Evolutionary conservation across 2,329 filamentous ascomycete species (phyloP), one percentile per base, ranked within the genome.

Genomic region (Akanthomyces muscarius): DNA sequence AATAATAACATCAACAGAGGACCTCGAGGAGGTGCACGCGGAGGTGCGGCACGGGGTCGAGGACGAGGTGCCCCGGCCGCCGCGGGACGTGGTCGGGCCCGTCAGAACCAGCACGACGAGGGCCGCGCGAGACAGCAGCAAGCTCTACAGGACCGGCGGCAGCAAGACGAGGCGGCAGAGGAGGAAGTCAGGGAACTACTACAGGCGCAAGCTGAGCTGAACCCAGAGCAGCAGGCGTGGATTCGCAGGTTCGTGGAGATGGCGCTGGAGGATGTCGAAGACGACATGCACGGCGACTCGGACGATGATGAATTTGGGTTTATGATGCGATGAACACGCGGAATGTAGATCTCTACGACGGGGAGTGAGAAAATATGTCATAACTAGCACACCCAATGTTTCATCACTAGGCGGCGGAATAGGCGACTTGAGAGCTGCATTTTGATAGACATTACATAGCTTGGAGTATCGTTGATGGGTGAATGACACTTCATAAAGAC

Each of bases 201-300:
- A 42, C 53, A 6, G 8, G 25, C 21, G 16, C 64, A 60, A 10
- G 74, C 68, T 44, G 76, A 71, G 58, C 72, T 84, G 57, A 75
- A 83, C 66, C 74, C 77, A n/a, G 72, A 70, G 23, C 78, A 84
- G 63, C 77, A 77, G 65, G 81, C 79, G 41, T 85, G 83, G 83
- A 74, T 85, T 51, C 77, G 81, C 54, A 77, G 78, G 61, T 85
- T 85, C 69, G 81, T 85, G 55, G 78, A 79, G 70, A 77, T 83
- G 67, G 83, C 83, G 4, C 74, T 85, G 60, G 74, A 80, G 41
- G 83, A 85, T 67, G 74, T 80, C 65, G 83, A 85, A 70, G 78
- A 84, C 68, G 75, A 79, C 57, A 73, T 77, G 61, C 79, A 80
- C 55, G 79, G 76, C 47, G 80, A 78, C 62, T 75, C 70, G 45